Evolutionary conservation across 2,329 filamentous ascomycete species (phyloP).

Genomic region (Trichoderma sp.): DNA sequence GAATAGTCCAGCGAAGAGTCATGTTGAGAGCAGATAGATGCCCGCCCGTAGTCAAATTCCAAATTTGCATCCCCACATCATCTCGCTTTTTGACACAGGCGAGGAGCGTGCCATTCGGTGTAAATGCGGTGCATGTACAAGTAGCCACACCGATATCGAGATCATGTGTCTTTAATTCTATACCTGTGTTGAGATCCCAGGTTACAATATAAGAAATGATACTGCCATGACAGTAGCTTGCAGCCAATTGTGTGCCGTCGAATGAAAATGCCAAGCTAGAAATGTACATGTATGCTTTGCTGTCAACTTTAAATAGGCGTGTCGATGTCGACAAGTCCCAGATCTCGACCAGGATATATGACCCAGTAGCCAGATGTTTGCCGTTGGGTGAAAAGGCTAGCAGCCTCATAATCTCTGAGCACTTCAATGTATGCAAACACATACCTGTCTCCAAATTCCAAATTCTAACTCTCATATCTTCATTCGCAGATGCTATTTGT

Average conservation of each 20-base stretch:
- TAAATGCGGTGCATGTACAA: not conserved
- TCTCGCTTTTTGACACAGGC: not conserved
- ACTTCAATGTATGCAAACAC: not conserved
- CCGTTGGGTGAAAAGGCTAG: not conserved
- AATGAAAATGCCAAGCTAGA: not conserved
- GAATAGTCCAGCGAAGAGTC: too few relatives aligned
- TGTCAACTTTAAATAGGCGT: too few relatives aligned
- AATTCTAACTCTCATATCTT: not conserved
- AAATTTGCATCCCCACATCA: not conserved
- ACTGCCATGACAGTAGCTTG: accelerated
- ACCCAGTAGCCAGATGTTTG: not conserved
- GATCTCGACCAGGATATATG: not conserved
- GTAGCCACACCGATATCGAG: accelerated
- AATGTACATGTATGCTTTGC: too few relatives aligned
- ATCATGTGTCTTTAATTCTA: not conserved
- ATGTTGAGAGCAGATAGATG: not conserved
- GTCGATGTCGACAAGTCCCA: not conserved
- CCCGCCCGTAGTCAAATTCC: not conserved
- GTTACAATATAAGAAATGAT: not conserved
- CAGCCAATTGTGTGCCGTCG: not conserved
- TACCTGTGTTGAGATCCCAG: not conserved
- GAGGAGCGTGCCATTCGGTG: not conserved
- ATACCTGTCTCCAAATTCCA: conserved; percentile 11
- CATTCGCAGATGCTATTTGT: not conserved
- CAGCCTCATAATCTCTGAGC: too few relatives aligned